A percentile compares a stretch with the other conserved stretches of the same genome.
Conservation (phyloP, 2,329 filamentous ascomycete species). For the Pseudogymnoascus sp. region DNA sequence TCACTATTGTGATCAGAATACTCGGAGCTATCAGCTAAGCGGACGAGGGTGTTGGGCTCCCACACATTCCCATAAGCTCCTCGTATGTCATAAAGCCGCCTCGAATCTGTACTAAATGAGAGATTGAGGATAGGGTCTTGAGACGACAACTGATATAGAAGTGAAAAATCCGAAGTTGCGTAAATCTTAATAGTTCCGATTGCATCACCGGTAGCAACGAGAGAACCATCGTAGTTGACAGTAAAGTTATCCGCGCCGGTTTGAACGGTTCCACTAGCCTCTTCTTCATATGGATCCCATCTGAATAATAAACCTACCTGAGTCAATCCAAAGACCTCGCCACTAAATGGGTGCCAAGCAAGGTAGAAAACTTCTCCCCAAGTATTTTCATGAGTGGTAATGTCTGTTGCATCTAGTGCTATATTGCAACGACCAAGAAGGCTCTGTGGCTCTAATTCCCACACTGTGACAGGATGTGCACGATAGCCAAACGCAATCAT, state of each 20-base stretch:
- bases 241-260: constrained; percentile 7
- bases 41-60: constrained; percentile 21
- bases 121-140: constrained; percentile 9
- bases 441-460: constrained; percentile 11
- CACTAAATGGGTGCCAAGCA: background rate
- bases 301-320: background rate
- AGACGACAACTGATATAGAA: constrained; percentile 15
- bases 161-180: constrained; percentile 11
- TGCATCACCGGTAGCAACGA: constrained; percentile 12
- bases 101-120: constrained; percentile 19
- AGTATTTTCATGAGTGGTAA: background rate
- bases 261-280: constrained; percentile 3
- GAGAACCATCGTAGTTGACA: constrained; percentile 11
- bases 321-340: background rate
- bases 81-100: constrained; percentile 20
- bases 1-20: constrained; percentile 2
- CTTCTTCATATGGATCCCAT: background rate
- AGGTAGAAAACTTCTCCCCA: background rate
- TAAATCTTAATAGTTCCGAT: constrained; percentile 12
- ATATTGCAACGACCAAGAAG: background rate
- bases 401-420: background rate
- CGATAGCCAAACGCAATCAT: constrained; percentile 18
- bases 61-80: constrained; percentile 20
- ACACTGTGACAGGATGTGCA: constrained; percentile 18
- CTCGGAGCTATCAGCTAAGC: constrained; percentile 15